Percentiles rank a stretch among this genome's conserved stretches.
Conservation (phyloP, 2,329 filamentous ascomycete genomes). For the Alternaria brassicicola region DNA sequence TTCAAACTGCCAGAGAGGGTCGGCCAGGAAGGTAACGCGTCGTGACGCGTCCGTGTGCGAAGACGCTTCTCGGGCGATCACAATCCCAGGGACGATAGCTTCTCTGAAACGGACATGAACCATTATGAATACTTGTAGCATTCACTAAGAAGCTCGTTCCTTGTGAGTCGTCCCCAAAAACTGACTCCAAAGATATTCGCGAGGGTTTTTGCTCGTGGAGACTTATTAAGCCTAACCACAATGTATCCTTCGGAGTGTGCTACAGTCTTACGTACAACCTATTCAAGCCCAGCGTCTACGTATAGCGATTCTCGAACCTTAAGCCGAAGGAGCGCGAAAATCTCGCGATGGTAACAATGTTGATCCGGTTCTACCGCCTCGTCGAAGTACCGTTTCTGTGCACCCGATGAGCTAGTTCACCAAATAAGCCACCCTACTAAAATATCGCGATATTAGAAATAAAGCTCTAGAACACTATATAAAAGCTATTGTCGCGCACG, state of each 20-base stretch:
- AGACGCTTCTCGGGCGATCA: neutral
- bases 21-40: neutral
- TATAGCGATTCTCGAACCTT: neutral
- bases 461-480: too few relatives aligned
- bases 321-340: neutral
- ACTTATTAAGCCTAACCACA: neutral
- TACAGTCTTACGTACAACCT: neutral
- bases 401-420: too few relatives aligned
- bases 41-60: neutral
- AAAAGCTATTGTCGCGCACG: too few relatives aligned
- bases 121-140: neutral
- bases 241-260: neutral
- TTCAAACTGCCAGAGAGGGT: conserved; percentile 11
- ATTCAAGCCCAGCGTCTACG: neutral
- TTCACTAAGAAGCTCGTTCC: neutral
- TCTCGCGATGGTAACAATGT: neutral
- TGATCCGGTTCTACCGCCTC: neutral
- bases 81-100: neutral
- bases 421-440: too few relatives aligned
- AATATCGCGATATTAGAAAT: too few relatives aligned
- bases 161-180: neutral
- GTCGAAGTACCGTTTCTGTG: too few relatives aligned
- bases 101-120: neutral
- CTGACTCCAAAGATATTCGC: neutral
- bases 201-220: neutral